Evolutionary conservation across 75 land plant genomes (phyloP).

Genomic region (Azolla pinnata): DNA sequence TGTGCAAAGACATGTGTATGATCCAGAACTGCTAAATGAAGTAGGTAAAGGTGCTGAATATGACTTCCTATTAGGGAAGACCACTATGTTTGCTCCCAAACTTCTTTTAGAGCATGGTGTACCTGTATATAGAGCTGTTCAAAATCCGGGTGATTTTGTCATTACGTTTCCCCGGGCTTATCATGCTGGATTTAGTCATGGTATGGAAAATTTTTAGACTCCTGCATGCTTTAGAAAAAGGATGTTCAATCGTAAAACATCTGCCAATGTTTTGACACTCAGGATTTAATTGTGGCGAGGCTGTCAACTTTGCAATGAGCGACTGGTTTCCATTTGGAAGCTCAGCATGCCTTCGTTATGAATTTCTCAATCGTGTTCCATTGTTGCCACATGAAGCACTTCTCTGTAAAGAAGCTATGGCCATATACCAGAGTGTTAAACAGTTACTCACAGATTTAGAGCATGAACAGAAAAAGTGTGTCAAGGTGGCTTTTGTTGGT

Average conservation of each 20-base stretch:
- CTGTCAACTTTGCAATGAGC: conserved; percentile 85
- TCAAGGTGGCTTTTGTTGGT: conserved; percentile 56
- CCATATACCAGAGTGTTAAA: conserved; percentile 8
- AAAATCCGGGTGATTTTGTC: conserved; percentile 91
- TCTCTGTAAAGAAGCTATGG: conserved; percentile 78
- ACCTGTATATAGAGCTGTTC: conserved; percentile 65
- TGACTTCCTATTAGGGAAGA: conserved; percentile 65
- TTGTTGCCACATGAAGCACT: conserved; percentile 87
- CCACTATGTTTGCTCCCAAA: conserved; percentile 79
- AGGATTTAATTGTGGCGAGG: conserved; percentile 98
- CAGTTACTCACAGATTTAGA: conserved; percentile 9
- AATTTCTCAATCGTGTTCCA: conserved; percentile 61
- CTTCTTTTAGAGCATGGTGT: conserved; percentile 44
- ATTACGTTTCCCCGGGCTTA: conserved; percentile 94
- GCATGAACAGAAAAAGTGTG: conserved; percentile 17
- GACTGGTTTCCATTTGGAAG: conserved; percentile 87
- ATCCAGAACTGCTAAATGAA: conserved; percentile 38
- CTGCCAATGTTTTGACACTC: too few species aligned
- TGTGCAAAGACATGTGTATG: conserved; percentile 43
- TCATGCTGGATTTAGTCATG: conserved; percentile 95
- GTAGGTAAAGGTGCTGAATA: conserved; percentile 55
- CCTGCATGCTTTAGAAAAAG: too few species aligned
- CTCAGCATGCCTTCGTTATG: conserved; percentile 67
- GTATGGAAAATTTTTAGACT: conserved; percentile 31
- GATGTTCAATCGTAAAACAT: too few species aligned